Conservation (phyloP, 73 alveolate species). For the Paramecium primaurelia region DNA sequence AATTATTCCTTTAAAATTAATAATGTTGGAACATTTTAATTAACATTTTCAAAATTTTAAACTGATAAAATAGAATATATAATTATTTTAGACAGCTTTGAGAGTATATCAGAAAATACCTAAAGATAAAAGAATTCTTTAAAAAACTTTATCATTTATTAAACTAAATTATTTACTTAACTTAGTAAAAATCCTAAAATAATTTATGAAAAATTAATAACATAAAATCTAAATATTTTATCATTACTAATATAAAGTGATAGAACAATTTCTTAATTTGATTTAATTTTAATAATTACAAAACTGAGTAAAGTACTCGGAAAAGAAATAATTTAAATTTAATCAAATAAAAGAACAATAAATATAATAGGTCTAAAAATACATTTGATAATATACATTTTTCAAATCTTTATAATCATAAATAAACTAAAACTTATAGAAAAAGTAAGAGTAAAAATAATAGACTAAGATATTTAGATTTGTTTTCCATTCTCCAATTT, state of each 20-base stretch:
- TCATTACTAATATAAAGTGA: neutral
- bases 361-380: neutral
- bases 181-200: neutral
- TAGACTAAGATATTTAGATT: neutral
- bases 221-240: neutral
- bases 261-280: neutral
- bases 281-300: neutral
- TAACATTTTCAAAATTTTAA: neutral
- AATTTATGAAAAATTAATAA: neutral
- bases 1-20: neutral
- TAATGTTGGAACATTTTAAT: neutral
- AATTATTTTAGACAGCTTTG: neutral
- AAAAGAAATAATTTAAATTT: neutral
- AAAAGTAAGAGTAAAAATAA: neutral
- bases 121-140: neutral
- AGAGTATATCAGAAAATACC: neutral
- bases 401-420: neutral
- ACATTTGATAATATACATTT: too few relatives aligned
- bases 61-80: neutral
- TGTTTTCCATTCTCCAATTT: neutral
- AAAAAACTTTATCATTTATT: neutral
- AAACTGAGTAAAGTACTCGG: neutral
- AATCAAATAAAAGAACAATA: neutral
- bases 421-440: neutral
- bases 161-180: neutral